Evolutionary conservation across 768 basidiomycete species (phyloP).

Genomic region (Dacryopinax spathularia): DNA sequence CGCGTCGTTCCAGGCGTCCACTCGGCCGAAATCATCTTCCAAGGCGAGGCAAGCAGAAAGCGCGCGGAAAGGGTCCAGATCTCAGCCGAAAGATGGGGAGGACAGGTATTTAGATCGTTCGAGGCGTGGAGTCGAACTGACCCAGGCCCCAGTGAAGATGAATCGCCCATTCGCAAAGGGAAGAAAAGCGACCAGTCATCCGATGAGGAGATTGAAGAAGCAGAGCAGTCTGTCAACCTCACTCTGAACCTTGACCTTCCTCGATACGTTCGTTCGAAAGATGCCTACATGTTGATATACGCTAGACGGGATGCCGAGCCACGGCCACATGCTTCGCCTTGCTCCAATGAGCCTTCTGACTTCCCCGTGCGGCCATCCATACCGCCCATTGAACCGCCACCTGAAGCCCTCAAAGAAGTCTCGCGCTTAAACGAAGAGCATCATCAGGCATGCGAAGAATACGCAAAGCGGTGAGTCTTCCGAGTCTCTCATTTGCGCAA

Average conservation of each 20-base stretch:
- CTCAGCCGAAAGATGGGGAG: conserved; percentile 21
- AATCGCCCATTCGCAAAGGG: no score
- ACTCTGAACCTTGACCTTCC: neutral
- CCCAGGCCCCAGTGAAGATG: neutral
- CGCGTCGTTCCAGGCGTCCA: conserved; percentile 6
- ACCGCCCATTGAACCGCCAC: no score
- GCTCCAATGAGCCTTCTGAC: no score
- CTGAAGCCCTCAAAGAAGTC: conserved; percentile 41
- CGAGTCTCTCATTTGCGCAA: neutral
- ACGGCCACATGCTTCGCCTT: neutral
- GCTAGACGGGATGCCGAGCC: conserved; percentile 30
- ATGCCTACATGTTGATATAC: conserved; percentile 95
- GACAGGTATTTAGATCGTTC: no score
- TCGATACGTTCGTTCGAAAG: conserved; percentile 38
- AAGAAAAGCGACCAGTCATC: conserved; percentile 22
- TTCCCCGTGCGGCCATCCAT: no score
- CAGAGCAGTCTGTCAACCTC: neutral
- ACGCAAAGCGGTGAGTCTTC: conserved; percentile 33
- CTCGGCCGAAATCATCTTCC: no score
- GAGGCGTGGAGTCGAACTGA: neutral
- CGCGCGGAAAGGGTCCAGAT: neutral
- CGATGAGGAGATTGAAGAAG: neutral
- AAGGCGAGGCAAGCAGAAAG: conserved; percentile 17
- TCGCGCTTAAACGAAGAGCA: conserved; percentile 41
- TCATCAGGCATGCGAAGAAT: conserved; percentile 38